phyloP scores from a whole-genome alignment of 371 early-diverging fungal genomes.

The Vairimorpha necatrix region DNA sequence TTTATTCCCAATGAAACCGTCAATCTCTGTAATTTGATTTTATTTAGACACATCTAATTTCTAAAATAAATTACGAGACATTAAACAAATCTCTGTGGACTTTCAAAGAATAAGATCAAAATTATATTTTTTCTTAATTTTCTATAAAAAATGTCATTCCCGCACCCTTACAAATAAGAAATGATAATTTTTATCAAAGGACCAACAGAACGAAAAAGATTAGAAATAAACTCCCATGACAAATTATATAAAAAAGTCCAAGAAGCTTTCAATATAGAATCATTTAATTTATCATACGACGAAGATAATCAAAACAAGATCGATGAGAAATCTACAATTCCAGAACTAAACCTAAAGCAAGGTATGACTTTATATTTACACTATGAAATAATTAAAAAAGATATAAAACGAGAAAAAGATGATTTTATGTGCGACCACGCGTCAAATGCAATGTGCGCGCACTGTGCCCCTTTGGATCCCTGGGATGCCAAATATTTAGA shows the following conservation, averaged over 20 bases:
- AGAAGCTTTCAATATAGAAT: constrained; percentile 9
- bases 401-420: constrained; percentile 22
- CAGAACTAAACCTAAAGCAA: background rate
- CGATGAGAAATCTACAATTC: background rate
- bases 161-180: too few relatives aligned
- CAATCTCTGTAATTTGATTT: too few relatives aligned
- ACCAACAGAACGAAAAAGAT: background rate
- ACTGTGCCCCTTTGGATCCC: constrained; percentile 63
- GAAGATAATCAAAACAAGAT: background rate
- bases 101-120: too few relatives aligned
- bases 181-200: constrained; percentile 30
- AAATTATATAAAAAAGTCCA: constrained; percentile 13
- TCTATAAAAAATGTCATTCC: too few relatives aligned
- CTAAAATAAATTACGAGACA: too few relatives aligned
- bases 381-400: constrained; percentile 10
- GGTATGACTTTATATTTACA: constrained; percentile 14
- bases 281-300: constrained; percentile 23
- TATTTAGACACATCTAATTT: too few relatives aligned
- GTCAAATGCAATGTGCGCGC: constrained; percentile 58
- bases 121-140: too few relatives aligned
- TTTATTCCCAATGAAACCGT: too few relatives aligned
- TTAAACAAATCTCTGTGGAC: too few relatives aligned
- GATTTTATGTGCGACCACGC: constrained; percentile 54
- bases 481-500: constrained; percentile 50
- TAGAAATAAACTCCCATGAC: constrained; percentile 3